These are phyloP conservation scores for Naumovozyma castellii DNA, from an alignment of 805 yeast species.

Conservation along the genomic window DNA sequence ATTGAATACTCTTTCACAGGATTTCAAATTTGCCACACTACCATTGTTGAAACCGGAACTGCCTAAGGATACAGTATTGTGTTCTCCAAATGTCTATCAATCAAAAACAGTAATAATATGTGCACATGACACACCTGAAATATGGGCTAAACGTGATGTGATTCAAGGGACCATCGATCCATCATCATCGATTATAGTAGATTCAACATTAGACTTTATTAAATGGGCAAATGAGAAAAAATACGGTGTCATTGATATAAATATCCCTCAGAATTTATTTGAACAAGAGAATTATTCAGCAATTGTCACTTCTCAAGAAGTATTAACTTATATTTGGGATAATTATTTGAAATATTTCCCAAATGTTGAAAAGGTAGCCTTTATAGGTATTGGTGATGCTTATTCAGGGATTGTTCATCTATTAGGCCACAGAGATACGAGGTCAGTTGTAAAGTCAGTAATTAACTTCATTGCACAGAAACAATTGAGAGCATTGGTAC, in stretches of 20 bases:
- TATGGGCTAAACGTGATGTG: slow-evolving; percentile 83
- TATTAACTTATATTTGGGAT: slow-evolving; percentile 78
- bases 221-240: slow-evolving; percentile 54
- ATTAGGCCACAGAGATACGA: slow-evolving; percentile 67
- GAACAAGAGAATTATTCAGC: slow-evolving; percentile 51
- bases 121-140: slow-evolving; percentile 85
- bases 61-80: slow-evolving; percentile 32
- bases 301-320: slow-evolving; percentile 63
- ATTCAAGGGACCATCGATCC: slow-evolving; percentile 69
- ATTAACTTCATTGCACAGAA: slow-evolving; percentile 61
- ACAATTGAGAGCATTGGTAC: slow-evolving; percentile 67
- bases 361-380: slow-evolving; percentile 56
- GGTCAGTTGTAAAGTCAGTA: slow-evolving; percentile 60
- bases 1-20: slow-evolving; percentile 43
- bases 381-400: slow-evolving; percentile 85
- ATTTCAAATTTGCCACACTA: slow-evolving; percentile 51
- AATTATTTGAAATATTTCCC: slow-evolving; percentile 69
- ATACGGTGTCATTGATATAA: slow-evolving; percentile 77
- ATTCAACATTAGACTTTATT: slow-evolving; percentile 60
- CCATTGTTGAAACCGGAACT: slow-evolving; percentile 45
- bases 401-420: slow-evolving; percentile 80
- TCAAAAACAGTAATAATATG: slow-evolving; percentile 56
- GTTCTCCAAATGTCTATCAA: slow-evolving; percentile 59
- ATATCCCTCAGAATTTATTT: slow-evolving; percentile 48
- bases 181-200: slow-evolving; percentile 62